Evolutionary conservation across 192 early-diverging fungal genomes (phyloP), one percentile per base, ranked within the genome.

Genomic region (Coemansia sp.): DNA sequence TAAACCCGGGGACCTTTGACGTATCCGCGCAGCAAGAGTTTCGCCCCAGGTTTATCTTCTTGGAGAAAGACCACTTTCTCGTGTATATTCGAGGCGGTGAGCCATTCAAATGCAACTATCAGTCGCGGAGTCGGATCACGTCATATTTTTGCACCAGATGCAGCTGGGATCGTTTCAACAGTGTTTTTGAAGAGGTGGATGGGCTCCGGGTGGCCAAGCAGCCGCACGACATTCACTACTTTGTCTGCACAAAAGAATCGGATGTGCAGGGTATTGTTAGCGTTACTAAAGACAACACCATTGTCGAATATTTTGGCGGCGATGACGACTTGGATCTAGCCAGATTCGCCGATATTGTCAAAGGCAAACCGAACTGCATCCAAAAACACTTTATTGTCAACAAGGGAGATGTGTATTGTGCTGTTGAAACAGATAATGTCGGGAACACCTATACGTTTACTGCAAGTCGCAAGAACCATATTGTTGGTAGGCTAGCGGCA

Each of bases 51-150:
- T 55, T 55, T 38, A 33, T 55, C n/a, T 22, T 55, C 18, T 16
- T 55, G 19, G 53, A 55, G 32, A 55, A 55, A 29, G 53, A 55
- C 3, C 35, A 55, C 6, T 55, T 55, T 24, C 22, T n/a, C 16
- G 53, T 40, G 0, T 55, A 33, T 23, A 1, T 38, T 24, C 7
- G 31, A n/a, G 53, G 24, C 4, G 35, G 53, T 33, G 53, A 32
- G 21, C 53, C 53, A 22, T 25, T 55, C 30, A 55, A 55, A 33
- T 55, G 53, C 16, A 31, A 23, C 24, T 55, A 55, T 23, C 53
- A 55, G 35, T 55, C 33, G 19, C 53, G 53, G 3, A 40, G 19
- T 32, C 0, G 6, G 10, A 32, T 55, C 5, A 55, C 32, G 53
- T 1, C 1, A 1, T 30, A 0, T 33, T 32, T 54, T 11, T 0